Evolutionary conservation across 176 grass and related monocot species (phyloP), one percentile per base, ranked within the genome.

Genomic region (Musa beccarii): DNA sequence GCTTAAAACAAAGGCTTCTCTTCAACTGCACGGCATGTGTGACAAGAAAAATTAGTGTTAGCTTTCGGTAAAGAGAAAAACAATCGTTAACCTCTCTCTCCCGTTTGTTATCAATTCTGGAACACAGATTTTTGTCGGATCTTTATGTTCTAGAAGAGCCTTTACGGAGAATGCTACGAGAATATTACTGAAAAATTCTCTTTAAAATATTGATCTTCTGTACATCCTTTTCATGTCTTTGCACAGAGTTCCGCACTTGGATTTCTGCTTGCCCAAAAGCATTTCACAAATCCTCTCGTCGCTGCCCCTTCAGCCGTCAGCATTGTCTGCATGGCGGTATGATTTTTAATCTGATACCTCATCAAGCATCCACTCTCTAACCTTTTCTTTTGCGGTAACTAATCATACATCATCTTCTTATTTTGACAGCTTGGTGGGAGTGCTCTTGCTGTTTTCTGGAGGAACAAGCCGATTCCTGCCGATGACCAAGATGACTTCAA

Each of bases 301-400:
- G 90, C 90, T n/a, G 84, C 94, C 84, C 88, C 95, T 83, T 94
- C 95, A 80, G 95, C 95, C 75, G 90, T 99, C 71, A 99, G 90
- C 25, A 90, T 99, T 0, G 90, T 99, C 59, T 84, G 72, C 82
- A 99, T 99, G 95, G 90, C 88, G 26, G 90, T 99, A 89, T 67
- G 86, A 63, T 76, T 77, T 77, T 62, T 19, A 53, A 63, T 15
- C 77, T 76, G 57, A 52, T 53, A n/a, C 78, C 75, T 79, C 52
- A 72, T 55, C 9, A 1, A 1, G 9, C 51, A 10, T 25, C 73
- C 52, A 23, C 55, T 24, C 29, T 77, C 24, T 21, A 65, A 7
- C 79, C 1, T 25, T 79, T n/a, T 29, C 22, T 68, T 22, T 9
- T 85, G 2, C 52, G 70, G 59, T 76, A 2, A 78, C 49, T 76